These are phyloP conservation scores for Zygoascus biomembranicola DNA, from an alignment of 805 yeast genomes.

Conservation along the genomic window DNA sequence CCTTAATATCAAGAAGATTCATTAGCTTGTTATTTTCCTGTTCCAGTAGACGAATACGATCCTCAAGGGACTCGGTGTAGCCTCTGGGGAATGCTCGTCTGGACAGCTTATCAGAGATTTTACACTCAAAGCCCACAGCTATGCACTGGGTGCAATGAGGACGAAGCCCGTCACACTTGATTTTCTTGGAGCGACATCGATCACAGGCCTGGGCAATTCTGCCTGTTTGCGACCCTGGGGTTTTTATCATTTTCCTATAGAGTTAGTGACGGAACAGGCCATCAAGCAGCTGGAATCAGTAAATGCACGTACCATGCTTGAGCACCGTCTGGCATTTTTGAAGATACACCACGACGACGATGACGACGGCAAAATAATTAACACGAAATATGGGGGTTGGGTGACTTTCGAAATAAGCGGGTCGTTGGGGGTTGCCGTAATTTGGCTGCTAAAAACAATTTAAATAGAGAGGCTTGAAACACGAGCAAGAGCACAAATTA, in stretches of 20 bases:
- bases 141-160: constrained; percentile 74
- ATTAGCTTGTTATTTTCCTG: constrained; percentile 65
- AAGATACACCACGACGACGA: too few relatives aligned
- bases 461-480: too few relatives aligned
- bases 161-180: constrained; percentile 62
- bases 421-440: too few relatives aligned
- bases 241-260: constrained; percentile 46
- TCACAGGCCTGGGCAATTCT: constrained; percentile 90
- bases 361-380: too few relatives aligned
- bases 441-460: too few relatives aligned
- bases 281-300: not conserved
- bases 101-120: constrained; percentile 77
- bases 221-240: constrained; percentile 58
- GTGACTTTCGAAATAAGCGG: too few relatives aligned
- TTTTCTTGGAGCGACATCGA: constrained; percentile 67
- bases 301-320: constrained; percentile 27
- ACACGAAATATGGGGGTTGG: too few relatives aligned
- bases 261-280: not conserved
- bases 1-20: constrained; percentile 55
- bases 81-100: constrained; percentile 88
- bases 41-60: constrained; percentile 77
- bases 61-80: constrained; percentile 83
- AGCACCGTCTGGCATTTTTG: constrained; percentile 33
- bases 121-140: constrained; percentile 79
- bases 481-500: too few relatives aligned